These are phyloP conservation scores for Huntiella moniliformis DNA, from an alignment of 2,329 filamentous ascomycete species.

Conservation along the genomic window DNA sequence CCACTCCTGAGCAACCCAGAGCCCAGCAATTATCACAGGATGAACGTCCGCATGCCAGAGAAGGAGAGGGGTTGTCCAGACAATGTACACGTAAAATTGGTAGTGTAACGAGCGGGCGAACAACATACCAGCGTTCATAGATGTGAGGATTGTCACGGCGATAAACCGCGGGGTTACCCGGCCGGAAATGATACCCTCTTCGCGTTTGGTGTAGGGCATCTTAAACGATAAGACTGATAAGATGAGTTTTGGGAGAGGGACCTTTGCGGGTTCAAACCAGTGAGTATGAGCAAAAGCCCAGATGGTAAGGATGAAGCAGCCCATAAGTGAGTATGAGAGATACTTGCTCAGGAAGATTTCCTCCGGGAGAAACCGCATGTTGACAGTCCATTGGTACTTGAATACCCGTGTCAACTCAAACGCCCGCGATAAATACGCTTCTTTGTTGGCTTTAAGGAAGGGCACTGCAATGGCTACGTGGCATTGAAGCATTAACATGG, in stretches of 20 bases:
- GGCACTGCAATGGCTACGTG: slow-evolving; percentile 51
- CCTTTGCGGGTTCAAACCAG: slow-evolving; percentile 54
- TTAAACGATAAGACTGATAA: slow-evolving; percentile 23
- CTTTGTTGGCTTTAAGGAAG: slow-evolving; percentile 46
- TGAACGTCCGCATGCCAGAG: slow-evolving; percentile 61
- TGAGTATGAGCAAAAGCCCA: slow-evolving; percentile 42
- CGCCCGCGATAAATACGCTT: slow-evolving; percentile 59
- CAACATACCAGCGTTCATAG: slow-evolving; percentile 61
- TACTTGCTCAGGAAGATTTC: slow-evolving; percentile 49
- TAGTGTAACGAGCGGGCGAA: slow-evolving; percentile 83
- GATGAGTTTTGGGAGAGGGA: slow-evolving; percentile 35
- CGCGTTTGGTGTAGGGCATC: slow-evolving; percentile 28
- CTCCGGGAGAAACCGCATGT: slow-evolving; percentile 91
- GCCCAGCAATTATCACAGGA: slow-evolving; percentile 43
- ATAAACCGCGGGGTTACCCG: slow-evolving; percentile 53
- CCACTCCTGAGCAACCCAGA: slow-evolving; percentile 73
- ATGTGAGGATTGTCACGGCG: slow-evolving; percentile 56
- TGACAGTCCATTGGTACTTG: slow-evolving; percentile 96
- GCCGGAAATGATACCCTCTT: slow-evolving; percentile 37
- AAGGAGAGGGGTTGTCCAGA: slow-evolving; percentile 74
- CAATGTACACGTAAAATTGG: slow-evolving; percentile 85
- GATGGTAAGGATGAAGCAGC: slow-evolving; percentile 46
- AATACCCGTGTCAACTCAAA: slow-evolving; percentile 88
- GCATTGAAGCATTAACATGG: slow-evolving; percentile 53
- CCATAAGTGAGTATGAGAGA: slow-evolving; percentile 51